Percentiles rank a stretch among this genome's conserved stretches.
These are phyloP conservation scores for Chrysanthemum makinoi DNA, from an alignment of 129 eudicot species.

Conservation along the genomic window DNA sequence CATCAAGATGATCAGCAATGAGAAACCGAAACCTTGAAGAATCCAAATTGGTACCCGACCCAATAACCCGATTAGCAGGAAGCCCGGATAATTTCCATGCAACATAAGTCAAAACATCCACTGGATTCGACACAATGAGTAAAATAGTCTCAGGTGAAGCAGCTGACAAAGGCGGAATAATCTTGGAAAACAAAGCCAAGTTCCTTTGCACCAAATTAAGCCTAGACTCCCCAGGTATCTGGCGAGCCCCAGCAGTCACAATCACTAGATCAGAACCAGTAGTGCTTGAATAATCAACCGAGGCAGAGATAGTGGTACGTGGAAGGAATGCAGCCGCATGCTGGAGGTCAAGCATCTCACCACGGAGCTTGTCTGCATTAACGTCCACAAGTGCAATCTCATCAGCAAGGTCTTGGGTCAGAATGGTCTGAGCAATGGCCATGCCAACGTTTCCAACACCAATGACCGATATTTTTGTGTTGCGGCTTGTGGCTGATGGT, in stretches of 20 bases:
- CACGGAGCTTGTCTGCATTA: constrained; percentile 67
- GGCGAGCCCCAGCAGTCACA: constrained; percentile 96
- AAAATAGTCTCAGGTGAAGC: constrained; percentile 64
- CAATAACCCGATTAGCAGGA: constrained; percentile 86
- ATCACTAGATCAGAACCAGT: constrained; percentile 77
- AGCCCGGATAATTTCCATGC: constrained; percentile 96
- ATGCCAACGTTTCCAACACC: constrained; percentile 96
- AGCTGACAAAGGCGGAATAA: constrained; percentile 69
- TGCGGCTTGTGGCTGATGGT: constrained; percentile 46
- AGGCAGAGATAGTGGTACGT: constrained; percentile 63
- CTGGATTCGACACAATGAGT: constrained; percentile 90
- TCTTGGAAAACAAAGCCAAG: constrained; percentile 42
- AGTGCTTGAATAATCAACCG: constrained; percentile 66
- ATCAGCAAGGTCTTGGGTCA: constrained; percentile 79
- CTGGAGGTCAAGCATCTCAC: constrained; percentile 92
- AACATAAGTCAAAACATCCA: constrained; percentile 83
- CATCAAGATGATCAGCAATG: constrained; percentile 93
- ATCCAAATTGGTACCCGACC: constrained; percentile 92
- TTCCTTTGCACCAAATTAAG: constrained; percentile 74
- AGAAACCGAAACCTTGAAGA: constrained; percentile 84
- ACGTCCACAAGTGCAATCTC: constrained; percentile 83
- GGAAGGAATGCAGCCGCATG: constrained; percentile 99
- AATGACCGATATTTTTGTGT: constrained; percentile 81
- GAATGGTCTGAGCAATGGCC: constrained; percentile 98
- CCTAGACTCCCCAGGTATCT: constrained; percentile 80